Conservation (phyloP, 2,329 filamentous ascomycete genomes). For the Pyrenophora teres region DNA sequence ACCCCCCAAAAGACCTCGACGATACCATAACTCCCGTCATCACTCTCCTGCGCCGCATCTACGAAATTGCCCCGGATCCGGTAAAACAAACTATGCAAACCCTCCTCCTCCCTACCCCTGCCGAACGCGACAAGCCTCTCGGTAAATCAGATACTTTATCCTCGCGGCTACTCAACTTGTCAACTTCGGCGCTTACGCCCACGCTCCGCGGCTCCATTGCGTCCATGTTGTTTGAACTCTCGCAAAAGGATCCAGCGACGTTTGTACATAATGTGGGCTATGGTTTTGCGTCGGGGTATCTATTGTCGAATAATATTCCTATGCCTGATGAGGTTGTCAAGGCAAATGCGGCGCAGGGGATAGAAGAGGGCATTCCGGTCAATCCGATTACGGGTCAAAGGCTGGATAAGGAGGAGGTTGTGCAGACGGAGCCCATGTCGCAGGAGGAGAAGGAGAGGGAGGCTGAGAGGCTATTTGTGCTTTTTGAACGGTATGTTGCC, state of each 20-base stretch:
- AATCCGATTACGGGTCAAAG: constrained; percentile 91
- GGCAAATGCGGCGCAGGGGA: constrained; percentile 50
- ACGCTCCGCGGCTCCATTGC: constrained; percentile 76
- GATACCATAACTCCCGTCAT: constrained; percentile 71
- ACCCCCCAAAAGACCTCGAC: constrained; percentile 74
- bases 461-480: constrained; percentile 83
- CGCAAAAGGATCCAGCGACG: constrained; percentile 74
- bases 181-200: constrained; percentile 72
- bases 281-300: constrained; percentile 87
- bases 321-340: constrained; percentile 71
- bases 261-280: constrained; percentile 95
- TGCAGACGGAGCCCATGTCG: constrained; percentile 75
- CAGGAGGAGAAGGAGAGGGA: constrained; percentile 90
- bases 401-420: constrained; percentile 66
- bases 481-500: constrained; percentile 75
- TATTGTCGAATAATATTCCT: constrained; percentile 81
- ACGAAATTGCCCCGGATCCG: constrained; percentile 67
- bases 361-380: constrained; percentile 52
- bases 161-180: constrained; percentile 76
- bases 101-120: constrained; percentile 73
- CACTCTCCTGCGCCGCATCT: constrained; percentile 72
- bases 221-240: constrained; percentile 83
- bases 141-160: constrained; percentile 76
- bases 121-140: constrained; percentile 76
- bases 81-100: constrained; percentile 67